Percentiles rank a stretch among this genome's conserved stretches.
Evolutionary conservation across 2,329 filamentous ascomycete genomes (phyloP).

Genomic region (Aspergillus glaucus): DNA sequence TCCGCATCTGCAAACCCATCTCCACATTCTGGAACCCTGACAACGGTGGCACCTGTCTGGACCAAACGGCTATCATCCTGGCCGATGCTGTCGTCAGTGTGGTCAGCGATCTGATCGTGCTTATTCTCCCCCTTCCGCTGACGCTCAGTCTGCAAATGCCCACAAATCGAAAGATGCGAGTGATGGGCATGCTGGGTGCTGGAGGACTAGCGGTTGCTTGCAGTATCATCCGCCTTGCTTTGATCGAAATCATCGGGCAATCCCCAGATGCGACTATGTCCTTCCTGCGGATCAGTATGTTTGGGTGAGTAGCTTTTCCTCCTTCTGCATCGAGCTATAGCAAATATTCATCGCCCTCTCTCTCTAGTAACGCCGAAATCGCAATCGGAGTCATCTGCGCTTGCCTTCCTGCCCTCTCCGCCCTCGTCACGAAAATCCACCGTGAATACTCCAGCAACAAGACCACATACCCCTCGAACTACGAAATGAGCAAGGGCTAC

Average conservation of each 20-base stretch:
- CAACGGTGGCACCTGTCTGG: constrained; percentile 17
- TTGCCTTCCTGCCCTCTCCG: constrained; percentile 34
- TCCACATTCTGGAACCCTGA: constrained; percentile 34
- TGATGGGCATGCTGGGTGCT: constrained; percentile 45
- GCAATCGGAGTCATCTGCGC: constrained; percentile 37
- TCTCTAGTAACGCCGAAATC: constrained; percentile 32
- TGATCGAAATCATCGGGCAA: constrained; percentile 18
- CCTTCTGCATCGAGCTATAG: constrained; percentile 11
- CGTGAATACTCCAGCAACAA: constrained; percentile 23
- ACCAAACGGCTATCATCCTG: constrained; percentile 39
- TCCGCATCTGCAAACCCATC: constrained; percentile 39
- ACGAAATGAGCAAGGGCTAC: constrained; percentile 16
- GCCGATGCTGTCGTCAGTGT: constrained; percentile 55
- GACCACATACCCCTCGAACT: constrained; percentile 11
- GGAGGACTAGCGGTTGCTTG: constrained; percentile 32
- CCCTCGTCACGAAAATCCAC: constrained; percentile 27
- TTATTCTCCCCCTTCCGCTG: constrained; percentile 45
- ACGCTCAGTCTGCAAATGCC: constrained; percentile 42
- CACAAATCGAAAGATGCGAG: constrained; percentile 39
- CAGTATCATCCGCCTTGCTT: constrained; percentile 21
- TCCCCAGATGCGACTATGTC: constrained; percentile 19
- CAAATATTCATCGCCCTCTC: constrained; percentile 20
- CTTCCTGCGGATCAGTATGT: constrained; percentile 27
- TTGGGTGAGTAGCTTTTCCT: constrained; percentile 20
- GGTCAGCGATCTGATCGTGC: constrained; percentile 50